These are phyloP conservation scores for Schizophyllum commune DNA, from an alignment of 1,284 basidiomycete genomes.

Conservation along the genomic window DNA sequence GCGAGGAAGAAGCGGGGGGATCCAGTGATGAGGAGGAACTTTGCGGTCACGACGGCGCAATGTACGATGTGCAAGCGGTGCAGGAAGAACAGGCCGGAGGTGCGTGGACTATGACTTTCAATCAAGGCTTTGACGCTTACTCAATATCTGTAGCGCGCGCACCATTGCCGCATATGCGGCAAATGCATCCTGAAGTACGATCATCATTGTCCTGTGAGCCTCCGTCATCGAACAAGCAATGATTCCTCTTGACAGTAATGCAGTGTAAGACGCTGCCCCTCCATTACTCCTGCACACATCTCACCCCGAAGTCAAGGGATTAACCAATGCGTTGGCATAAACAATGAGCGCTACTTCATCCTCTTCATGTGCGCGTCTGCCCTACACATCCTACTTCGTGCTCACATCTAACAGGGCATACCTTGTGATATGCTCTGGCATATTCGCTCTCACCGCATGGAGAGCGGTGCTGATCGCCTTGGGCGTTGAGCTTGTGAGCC, in stretches of 20 bases:
- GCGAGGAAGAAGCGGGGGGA: slow-evolving; percentile 20
- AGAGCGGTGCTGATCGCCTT: slow-evolving; percentile 38
- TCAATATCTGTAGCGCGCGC: slow-evolving; percentile 58
- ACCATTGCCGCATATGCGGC: slow-evolving; percentile 93
- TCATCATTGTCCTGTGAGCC: slow-evolving; percentile 85
- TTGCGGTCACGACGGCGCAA: slow-evolving; percentile 43
- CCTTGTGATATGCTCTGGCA: slow-evolving; percentile 29
- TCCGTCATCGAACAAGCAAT: background rate
- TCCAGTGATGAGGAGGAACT: slow-evolving; percentile 26
- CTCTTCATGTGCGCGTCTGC: slow-evolving; percentile 69
- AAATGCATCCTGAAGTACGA: slow-evolving; percentile 91
- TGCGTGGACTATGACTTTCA: slow-evolving; percentile 28
- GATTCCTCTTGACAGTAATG: slow-evolving; percentile 9
- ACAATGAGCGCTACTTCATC: slow-evolving; percentile 95
- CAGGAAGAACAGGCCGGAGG: slow-evolving; percentile 72
- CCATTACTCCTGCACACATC: background rate
- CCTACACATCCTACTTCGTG: background rate
- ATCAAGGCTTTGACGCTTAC: background rate
- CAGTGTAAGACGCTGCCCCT: slow-evolving; percentile 34
- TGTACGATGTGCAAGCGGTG: slow-evolving; percentile 65
- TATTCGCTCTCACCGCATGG: slow-evolving; percentile 18
- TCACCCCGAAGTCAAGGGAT: slow-evolving; percentile 57
- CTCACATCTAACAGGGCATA: slow-evolving; percentile 48
- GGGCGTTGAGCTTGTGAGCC: slow-evolving; percentile 54
- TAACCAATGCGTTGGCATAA: slow-evolving; percentile 92